Evolutionary conservation across 2,329 filamentous ascomycete species (phyloP), one percentile per base, ranked within the genome.

Genomic region (Alternaria triticimaculans): DNA sequence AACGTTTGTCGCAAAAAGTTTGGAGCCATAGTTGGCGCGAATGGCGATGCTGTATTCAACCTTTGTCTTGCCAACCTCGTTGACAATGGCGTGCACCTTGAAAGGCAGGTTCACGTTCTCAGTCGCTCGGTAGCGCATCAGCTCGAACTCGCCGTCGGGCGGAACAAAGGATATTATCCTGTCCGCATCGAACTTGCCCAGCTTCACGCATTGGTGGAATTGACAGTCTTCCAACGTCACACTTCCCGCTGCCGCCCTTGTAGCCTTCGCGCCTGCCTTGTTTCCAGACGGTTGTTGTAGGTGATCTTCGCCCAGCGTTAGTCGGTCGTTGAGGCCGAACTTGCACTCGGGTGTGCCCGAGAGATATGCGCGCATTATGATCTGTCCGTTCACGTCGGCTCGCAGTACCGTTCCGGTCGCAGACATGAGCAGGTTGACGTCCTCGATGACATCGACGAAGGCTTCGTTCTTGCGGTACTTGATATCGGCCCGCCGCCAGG

Each of bases 391-490:
- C 57, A 99, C 96, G 76, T 99, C 96, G 67, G 96, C 96, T 69
- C 96, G 92, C 12, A 99, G 87, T 26, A 99, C 94, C 21, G 94
- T 95, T 28, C 96, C 96, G 0, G 94, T 96, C 6, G 96, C 96
- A n/a, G 95, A 98, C 92, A 99, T 97, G 76, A 99, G 90, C 63
- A 99, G 87, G 81, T 99, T 99, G 75, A 99, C 95, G 77, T 99
- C 96, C 82, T 99, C 96, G 76, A 99, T 99, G 18, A 99, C 96
- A 81, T 99, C 96, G 72, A 99, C 96, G 77, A 99, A 99, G 30
- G 96, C 96, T 82, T 99, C 96, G 83, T 99, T 99, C 84, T 99
- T 99, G 80, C 96, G 92, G 84, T 99, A 99, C 79, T 97, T 97
- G 82, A 99, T 96, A 80, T 98, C 95, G 64, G 95, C 92, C 77